Evolutionary conservation across 1,284 basidiomycete genomes (phyloP), one percentile per base, ranked within the genome.

Genomic region (Trichosporon faecale): DNA sequence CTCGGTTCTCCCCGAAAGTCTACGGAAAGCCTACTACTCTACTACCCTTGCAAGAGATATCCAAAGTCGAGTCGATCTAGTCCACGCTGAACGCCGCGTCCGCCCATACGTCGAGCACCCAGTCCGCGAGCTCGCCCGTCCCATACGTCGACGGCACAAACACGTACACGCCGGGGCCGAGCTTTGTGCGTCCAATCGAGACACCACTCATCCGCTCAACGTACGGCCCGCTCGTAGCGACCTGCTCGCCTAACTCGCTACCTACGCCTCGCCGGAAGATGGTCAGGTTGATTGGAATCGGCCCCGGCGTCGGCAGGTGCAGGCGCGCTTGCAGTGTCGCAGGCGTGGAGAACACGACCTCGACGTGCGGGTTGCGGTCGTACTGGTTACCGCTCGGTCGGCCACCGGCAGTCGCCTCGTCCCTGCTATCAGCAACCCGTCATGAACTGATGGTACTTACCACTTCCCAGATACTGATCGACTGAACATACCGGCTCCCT

Each of bases 401-500:
- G 8, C 93, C 92, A 4, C 84, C 89, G 0, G 91, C 89, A 0
- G 85, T 88, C 3, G 79, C 74, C 18, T 78, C 78, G 18, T 85
- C 85, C 89, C 91, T 91, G 64, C 37, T 55, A 33, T 70, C 55
- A 66, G 31, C 35, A 21, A 8, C 27, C 57, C 66, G 29, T 12
- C 37, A 27, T 68, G 35, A 6, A 44, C 63, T 66, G 5, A 25
- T 9, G 40, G 3, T 23, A 82, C 88, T 70, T 75, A 91, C 94
- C 94, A 96, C 65, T 85, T 81, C 1, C 91, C 92, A 23, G 84
- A 86, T 3, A 91, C 74, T 0, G 86, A 80, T 72, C 92, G 90
- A 35, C 84, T 85, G 78, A 91, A 96, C 94, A 97, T 93, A 0
- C 95, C 95, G 0, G 94, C 93, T 0, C 94, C 94, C 82, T 98